These are phyloP conservation scores for Colletotrichum falcatum DNA, from an alignment of 2,329 filamentous ascomycete genomes.

Conservation along the genomic window DNA sequence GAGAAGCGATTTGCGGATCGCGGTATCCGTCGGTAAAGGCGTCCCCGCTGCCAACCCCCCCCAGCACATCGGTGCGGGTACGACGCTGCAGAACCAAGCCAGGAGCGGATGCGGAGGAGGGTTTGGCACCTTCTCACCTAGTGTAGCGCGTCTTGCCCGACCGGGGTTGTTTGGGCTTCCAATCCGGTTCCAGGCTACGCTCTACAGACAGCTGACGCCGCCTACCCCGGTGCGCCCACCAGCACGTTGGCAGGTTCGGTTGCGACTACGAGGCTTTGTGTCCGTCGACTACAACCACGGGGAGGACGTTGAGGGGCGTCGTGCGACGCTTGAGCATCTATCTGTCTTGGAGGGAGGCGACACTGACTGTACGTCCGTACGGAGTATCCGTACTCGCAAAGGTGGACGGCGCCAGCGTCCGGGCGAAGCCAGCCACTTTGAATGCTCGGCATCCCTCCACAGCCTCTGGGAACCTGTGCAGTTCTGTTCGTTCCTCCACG, in stretches of 20 bases:
- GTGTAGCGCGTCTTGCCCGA: conserved; percentile 23
- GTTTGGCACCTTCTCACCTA: conserved; percentile 12
- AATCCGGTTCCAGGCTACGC: too few relatives aligned
- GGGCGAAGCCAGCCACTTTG: conserved; percentile 30
- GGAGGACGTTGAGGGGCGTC: conserved; percentile 11
- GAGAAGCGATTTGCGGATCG: neutral
- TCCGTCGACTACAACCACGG: neutral
- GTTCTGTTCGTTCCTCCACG: neutral
- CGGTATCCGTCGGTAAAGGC: neutral
- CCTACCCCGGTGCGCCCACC: conserved; percentile 15
- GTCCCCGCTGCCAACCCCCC: conserved; percentile 5
- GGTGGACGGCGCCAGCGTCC: neutral
- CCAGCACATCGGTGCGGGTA: conserved; percentile 34
- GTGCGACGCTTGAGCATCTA: conserved; percentile 4
- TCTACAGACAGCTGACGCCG: neutral
- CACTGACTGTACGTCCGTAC: neutral
- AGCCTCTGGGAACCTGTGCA: neutral
- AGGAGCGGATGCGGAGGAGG: conserved; percentile 19
- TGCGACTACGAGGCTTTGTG: neutral
- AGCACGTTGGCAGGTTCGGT: conserved; percentile 25
- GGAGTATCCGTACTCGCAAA: neutral
- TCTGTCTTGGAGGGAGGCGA: conserved; percentile 18
- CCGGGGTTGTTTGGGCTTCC: conserved; percentile 18
- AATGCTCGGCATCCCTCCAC: neutral
- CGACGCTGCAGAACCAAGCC: conserved; percentile 34